A percentile compares a stretch with the other conserved stretches of the same genome.
These are phyloP conservation scores for Lactarius tabidus DNA, from an alignment of 768 basidiomycete species.

Conservation along the genomic window DNA sequence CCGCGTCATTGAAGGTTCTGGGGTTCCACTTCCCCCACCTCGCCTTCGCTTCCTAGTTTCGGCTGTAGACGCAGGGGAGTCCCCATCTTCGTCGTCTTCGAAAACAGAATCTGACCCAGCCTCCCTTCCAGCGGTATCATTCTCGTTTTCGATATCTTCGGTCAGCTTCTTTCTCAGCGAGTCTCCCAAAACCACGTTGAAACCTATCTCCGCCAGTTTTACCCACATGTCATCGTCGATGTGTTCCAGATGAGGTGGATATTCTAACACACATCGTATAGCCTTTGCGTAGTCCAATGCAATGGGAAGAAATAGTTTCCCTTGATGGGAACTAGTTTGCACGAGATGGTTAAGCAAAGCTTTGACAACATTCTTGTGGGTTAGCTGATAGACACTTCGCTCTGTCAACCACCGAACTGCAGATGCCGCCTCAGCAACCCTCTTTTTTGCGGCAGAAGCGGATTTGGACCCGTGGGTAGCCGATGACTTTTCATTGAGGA, in stretches of 20 bases:
- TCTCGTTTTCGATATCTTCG: conserved; percentile 34
- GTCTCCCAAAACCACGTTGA: conserved; percentile 74
- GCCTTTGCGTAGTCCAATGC: conserved; percentile 81
- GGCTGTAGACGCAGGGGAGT: conserved; percentile 26
- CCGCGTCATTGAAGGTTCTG: conserved; percentile 14
- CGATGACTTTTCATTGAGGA: conserved; percentile 57
- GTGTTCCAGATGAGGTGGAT: conserved; percentile 75
- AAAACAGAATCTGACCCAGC: conserved; percentile 33
- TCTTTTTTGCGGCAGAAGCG: conserved; percentile 46
- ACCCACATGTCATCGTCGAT: conserved; percentile 65
- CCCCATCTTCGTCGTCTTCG: conserved; percentile 34
- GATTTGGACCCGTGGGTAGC: conserved; percentile 37
- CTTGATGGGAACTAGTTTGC: conserved; percentile 51
- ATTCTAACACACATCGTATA: conserved; percentile 58
- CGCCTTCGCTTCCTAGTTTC: conserved; percentile 38
- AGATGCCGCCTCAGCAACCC: conserved; percentile 63
- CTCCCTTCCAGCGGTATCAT: conserved; percentile 25
- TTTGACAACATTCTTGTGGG: conserved; percentile 46
- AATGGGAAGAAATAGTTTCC: conserved; percentile 55
- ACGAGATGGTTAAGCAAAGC: conserved; percentile 62
- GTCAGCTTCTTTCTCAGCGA: conserved; percentile 36
- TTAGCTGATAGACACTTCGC: conserved; percentile 52
- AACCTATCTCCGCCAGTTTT: conserved; percentile 60
- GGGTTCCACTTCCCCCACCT: conserved; percentile 12
- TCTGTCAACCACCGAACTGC: conserved; percentile 73